These are phyloP conservation scores for Salvia rosmarinus DNA, from an alignment of 257 asterid species.

Conservation along the genomic window DNA sequence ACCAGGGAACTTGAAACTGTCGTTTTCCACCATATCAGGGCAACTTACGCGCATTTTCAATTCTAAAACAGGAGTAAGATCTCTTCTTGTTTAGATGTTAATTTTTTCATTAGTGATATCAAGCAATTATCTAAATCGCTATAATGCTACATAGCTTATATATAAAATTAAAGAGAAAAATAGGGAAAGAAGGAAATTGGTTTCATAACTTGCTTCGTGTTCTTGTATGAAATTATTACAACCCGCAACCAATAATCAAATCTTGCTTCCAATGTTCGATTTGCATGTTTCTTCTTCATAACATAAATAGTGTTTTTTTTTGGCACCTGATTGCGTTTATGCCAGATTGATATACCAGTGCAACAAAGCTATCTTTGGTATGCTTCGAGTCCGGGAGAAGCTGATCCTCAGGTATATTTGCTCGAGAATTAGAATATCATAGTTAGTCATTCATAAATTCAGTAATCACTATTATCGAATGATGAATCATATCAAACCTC, in stretches of 20 bases:
- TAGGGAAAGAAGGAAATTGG: neutral
- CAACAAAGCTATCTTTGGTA: constrained; percentile 91
- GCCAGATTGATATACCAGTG: constrained; percentile 73
- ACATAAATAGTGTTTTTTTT: constrained; percentile 1
- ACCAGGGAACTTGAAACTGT: constrained; percentile 69
- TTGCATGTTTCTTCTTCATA: neutral
- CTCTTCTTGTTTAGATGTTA: neutral
- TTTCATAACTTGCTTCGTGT: no score
- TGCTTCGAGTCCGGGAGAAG: constrained; percentile 62
- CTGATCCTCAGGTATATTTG: constrained; percentile 56
- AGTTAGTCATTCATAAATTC: neutral
- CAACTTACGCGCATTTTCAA: constrained; percentile 74
- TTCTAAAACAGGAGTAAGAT: constrained; percentile 67
- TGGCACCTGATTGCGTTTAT: constrained; percentile 19
- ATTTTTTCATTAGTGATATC: neutral
- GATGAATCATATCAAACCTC: no score
- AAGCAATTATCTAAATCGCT: neutral
- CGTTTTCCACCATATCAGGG: constrained; percentile 75
- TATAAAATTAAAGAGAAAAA: neutral
- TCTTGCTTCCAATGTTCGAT: neutral
- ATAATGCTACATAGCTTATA: neutral
- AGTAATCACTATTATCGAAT: constrained; percentile 19
- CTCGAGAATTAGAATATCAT: neutral
- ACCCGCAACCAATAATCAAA: no score
- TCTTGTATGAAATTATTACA: no score